phyloP scores from a whole-genome alignment of 2,329 filamentous ascomycete species.

The Orbilia ellipsospora region DNA sequence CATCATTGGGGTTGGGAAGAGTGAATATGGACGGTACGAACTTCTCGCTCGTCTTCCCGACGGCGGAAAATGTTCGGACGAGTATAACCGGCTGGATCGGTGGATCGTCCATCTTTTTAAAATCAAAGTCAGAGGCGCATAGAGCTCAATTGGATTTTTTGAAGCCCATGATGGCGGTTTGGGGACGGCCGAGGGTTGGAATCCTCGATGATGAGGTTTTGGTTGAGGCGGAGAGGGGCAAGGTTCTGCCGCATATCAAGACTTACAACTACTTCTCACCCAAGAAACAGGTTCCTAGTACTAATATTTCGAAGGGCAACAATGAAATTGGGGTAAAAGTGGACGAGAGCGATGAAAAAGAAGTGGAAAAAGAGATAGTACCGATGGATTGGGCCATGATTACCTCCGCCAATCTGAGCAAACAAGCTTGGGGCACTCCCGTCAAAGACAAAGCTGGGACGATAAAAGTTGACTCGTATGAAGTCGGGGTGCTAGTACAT shows the following conservation, averaged over 20 bases:
- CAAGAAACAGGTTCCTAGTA: background rate
- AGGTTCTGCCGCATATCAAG: conserved; percentile 88
- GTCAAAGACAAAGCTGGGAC: conserved; percentile 15
- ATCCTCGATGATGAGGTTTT: background rate
- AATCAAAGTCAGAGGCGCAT: conserved; percentile 76
- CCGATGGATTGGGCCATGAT: conserved; percentile 78
- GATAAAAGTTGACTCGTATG: conserved; percentile 79
- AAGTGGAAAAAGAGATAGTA: conserved; percentile 7
- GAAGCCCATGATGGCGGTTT: conserved; percentile 77
- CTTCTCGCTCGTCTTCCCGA: conserved; percentile 83
- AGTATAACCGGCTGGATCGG: conserved; percentile 82
- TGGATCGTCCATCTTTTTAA: conserved; percentile 84
- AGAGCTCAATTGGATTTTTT: conserved; percentile 79
- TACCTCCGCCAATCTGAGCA: conserved; percentile 91
- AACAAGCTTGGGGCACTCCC: conserved; percentile 83
- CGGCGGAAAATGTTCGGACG: conserved; percentile 77
- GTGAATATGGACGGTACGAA: conserved; percentile 62
- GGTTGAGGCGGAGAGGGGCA: conserved; percentile 56
- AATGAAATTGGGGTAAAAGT: background rate
- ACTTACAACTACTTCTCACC: conserved; percentile 71
- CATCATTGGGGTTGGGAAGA: background rate
- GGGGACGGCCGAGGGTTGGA: conserved; percentile 66
- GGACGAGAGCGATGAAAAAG: conserved; percentile 62
- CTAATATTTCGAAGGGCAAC: background rate
- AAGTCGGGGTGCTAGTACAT: conserved; percentile 86